Base-by-base conservation (phyloP, 2,329 filamentous ascomycete genomes). In the Furcasterigmium sp. region DNA sequence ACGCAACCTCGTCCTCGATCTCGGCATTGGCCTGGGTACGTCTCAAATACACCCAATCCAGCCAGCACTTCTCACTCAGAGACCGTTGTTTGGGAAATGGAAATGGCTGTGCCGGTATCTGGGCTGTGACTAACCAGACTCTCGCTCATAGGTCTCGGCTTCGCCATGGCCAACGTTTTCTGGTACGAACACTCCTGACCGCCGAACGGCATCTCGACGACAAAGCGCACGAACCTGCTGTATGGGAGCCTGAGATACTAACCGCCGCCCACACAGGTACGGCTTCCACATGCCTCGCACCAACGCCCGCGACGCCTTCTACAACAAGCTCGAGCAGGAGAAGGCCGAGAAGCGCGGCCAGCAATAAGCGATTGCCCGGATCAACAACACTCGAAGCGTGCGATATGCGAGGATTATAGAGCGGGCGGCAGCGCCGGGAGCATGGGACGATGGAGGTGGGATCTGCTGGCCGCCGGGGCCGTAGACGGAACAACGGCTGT, bases 201-300 rank as follows among this genome's bases (percentile, higher is more conserved):
- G 11, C 23, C 7, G 23, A 7, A 26, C 23, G 23, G 23, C n/a
- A n/a, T 35, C 37, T 7, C 28, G 2, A 23, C 13, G 23, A 30
- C 43, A 17, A 13, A 36, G n/a, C 21, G 21, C 21, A 34, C 18
- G 14, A 37, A 46, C 39, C 39, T 43, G 37, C 28, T 14, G 14
- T 9, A 41, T n/a, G 18, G n/a, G n/a, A n/a, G n/a, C n/a, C n/a
- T n/a, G n/a, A 7, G 23, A 26, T 26, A 26, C 45, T 53, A 37
- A 52, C 43, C 29, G 10, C 37, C 28, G 11, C 11, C 44, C 7
- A 26, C n/a, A 51, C 51, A 81, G 77, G 77, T 77, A 80, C 70
- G 77, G 78, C 61, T 82, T 61, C 69, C 78, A 82, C 68, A 65
- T 80, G 57, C 78, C 77, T 53, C 76, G 77, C 62, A 79, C 74